Percentiles rank a stretch among this genome's conserved stretches.
These are phyloP conservation scores for Tetrahymena borealis DNA, from an alignment of 73 alveolate species.

Conservation along the genomic window DNA sequence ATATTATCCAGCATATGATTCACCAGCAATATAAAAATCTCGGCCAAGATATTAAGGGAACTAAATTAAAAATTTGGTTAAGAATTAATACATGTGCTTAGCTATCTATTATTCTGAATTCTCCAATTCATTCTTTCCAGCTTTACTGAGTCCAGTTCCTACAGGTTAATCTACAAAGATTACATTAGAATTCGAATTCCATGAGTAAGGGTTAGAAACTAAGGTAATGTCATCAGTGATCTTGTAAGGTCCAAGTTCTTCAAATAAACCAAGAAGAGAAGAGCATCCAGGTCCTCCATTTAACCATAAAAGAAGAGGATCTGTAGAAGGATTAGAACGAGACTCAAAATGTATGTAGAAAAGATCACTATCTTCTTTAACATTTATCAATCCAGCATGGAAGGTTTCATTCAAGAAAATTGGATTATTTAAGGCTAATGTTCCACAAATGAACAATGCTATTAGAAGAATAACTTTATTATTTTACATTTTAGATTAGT, in stretches of 20 bases:
- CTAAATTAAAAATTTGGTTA: conserved; percentile 46
- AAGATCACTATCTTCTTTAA: not conserved
- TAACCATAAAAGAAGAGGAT: conserved; percentile 77
- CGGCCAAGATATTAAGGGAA: conserved; percentile 55
- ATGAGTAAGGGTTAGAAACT: conserved; percentile 58
- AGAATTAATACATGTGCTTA: conserved; percentile 47
- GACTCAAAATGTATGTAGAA: conserved; percentile 1
- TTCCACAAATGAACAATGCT: too few relatives aligned
- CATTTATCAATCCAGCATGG: not conserved
- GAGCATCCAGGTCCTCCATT: conserved; percentile 97
- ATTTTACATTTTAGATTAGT: too few relatives aligned
- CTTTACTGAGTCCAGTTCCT: conserved; percentile 21
- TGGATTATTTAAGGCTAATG: too few relatives aligned
- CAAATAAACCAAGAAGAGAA: conserved; percentile 70
- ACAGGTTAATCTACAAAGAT: conserved; percentile 69
- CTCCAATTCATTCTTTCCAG: not conserved
- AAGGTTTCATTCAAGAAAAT: not conserved
- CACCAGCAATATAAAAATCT: conserved; percentile 70
- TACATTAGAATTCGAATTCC: conserved; percentile 67
- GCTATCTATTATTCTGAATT: conserved; percentile 56
- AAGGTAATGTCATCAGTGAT: not conserved
- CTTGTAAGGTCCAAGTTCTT: conserved; percentile 83
- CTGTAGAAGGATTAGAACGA: conserved; percentile 28
- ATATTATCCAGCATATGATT: conserved; percentile 84
- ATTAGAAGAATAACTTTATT: too few relatives aligned